Evolutionary conservation across 2,329 filamentous ascomycete species (phyloP), one percentile per base, ranked within the genome.

Genomic region (Nigrospora oryzae): DNA sequence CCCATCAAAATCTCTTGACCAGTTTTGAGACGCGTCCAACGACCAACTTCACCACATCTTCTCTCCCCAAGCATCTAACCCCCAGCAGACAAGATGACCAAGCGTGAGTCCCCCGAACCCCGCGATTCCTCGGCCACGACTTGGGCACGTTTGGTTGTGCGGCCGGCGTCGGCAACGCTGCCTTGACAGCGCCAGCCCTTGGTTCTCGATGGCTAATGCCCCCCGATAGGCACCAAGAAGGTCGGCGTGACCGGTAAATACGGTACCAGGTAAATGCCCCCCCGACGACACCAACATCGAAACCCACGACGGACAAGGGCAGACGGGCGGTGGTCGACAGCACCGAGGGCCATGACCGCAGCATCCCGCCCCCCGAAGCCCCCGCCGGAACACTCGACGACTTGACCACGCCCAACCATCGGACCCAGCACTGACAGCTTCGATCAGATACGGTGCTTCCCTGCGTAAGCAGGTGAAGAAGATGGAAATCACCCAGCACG

Each of bases 391-490:
- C 5, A 2, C 23, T 28, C 23, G 23, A 28, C 23, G 23, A 28
- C 23, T 28, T 10, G 23, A 28, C 23, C 10, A 7, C 23, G 23
- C 23, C 23, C 23, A 28, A 10, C 23, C 23, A 10, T 10, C 5
- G 23, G 7, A 28, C 7, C 23, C 23, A 28, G 23, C 23, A 28
- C 23, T 28, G 8, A 28, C 23, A 2, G 5, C 7, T 28, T 10
- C 23, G 23, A 28, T 10, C 23, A 91, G 89, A 82, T 95, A 95
- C 75, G 93, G 91, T 90, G 91, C 93, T 70, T 97, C 93, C 66
- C 89, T 97, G 75, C 89, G 90, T 77, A 97, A 97, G 83, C 90
- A 89, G 72, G 85, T 93, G 68, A 97, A 97, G 89, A 96, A 96
- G 87, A 95, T 96, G 86, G 93, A 97, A 85, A 87, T 97, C 72